Base-by-base conservation (phyloP, 2,329 filamentous ascomycete genomes). In the Neonectria hederae region DNA sequence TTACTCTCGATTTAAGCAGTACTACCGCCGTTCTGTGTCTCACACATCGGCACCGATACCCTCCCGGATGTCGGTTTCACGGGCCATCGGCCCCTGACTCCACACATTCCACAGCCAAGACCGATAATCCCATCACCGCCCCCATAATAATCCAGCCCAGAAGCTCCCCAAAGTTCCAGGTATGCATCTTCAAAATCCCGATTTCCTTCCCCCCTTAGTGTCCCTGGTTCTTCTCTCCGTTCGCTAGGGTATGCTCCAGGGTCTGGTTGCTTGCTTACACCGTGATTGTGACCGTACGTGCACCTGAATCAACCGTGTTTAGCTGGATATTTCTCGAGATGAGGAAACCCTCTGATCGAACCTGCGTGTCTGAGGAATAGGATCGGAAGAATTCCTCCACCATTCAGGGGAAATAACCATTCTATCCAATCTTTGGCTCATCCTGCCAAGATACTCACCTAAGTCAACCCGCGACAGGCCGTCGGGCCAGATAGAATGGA, bases 11-110 rank as follows among this genome's bases (percentile, higher is more conserved):
- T 19, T 32, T 9, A 45, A 5, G n/a, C 19, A 45, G n/a, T 30
- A 42, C 13, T 9, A 42, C 21, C 21, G 14, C 30, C 8, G 38
- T 42, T 19, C 30, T 14, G 7, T 8, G 4, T 26, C 13, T 40
- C 35, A 26, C 22, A 26, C 48, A 26, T 42, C 55, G 55, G 55
- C 59, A 65, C 65, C 65, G 63, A 67, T 28, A 65, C 54, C 65
- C 65, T 48, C 52, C 35, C 65, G 65, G 65, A 65, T 67, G 63
- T 67, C 65, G 65, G 65, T 56, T 32, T 35, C 35, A 30, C 62
- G 63, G 65, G 35, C 28, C 59, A 60, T 63, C 63, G 65, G 65
- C 49, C 59, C 65, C 65, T 54, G 42, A 43, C 46, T 56, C 59
- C 58, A 56, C 60, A 48, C 2, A n/a, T 59, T 52, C 58, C 52